phyloP scores from a whole-genome alignment of 192 early-diverging fungal genomes.

The Gaertneriomyces semiglobifer region DNA sequence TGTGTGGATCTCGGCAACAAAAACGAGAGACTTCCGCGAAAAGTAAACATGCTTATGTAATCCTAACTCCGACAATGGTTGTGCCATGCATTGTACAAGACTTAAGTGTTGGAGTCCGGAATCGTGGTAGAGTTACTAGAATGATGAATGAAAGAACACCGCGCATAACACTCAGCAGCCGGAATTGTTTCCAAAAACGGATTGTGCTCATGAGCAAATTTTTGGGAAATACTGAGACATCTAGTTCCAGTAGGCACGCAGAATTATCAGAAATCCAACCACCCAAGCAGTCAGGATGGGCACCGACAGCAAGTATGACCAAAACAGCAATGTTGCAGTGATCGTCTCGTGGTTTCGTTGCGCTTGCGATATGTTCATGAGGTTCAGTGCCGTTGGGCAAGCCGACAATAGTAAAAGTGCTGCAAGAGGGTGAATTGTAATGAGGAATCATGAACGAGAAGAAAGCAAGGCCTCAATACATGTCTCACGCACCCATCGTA shows the following conservation, averaged over 20 bases:
- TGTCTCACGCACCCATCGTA: slow-evolving; percentile 16
- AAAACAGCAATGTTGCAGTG: slow-evolving; percentile 23
- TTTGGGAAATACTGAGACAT: too few relatives aligned
- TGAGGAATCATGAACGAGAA: background rate
- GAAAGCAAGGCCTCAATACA: background rate
- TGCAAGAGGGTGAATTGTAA: background rate
- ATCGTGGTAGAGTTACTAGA: too few relatives aligned
- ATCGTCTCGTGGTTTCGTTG: slow-evolving; percentile 26
- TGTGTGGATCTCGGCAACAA: too few relatives aligned
- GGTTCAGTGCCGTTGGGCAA: slow-evolving; percentile 27
- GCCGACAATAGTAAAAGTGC: slow-evolving; percentile 22
- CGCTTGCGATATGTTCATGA: slow-evolving; percentile 33
- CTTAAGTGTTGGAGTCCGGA: too few relatives aligned
- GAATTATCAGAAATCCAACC: slow-evolving; percentile 13
- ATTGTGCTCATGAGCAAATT: too few relatives aligned
- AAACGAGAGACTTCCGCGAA: too few relatives aligned
- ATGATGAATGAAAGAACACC: too few relatives aligned
- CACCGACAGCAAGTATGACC: slow-evolving; percentile 18
- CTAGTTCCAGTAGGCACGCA: slow-evolving; percentile 2
- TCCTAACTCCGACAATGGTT: too few relatives aligned
- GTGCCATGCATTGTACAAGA: too few relatives aligned
- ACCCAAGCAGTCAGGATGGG: slow-evolving; percentile 27
- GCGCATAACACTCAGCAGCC: too few relatives aligned
- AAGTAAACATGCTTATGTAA: too few relatives aligned
- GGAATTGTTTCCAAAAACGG: too few relatives aligned